Conservation (phyloP, 2,329 filamentous ascomycete genomes). For the Alternaria triticina region DNA sequence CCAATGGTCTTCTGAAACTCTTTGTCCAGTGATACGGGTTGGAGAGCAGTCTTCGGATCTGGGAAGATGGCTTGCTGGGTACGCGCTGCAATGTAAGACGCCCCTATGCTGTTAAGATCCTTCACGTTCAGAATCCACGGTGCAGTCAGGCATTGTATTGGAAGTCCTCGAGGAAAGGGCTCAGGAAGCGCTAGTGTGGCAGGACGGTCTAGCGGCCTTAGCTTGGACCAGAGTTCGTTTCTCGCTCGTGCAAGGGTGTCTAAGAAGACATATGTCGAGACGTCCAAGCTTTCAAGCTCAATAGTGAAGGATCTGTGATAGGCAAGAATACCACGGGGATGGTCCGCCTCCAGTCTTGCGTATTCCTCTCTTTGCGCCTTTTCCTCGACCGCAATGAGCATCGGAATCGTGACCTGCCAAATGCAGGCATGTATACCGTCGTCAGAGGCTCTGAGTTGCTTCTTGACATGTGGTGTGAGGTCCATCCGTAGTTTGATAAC, state of each 20-base stretch:
- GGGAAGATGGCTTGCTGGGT: conserved; percentile 28
- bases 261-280: conserved; percentile 41
- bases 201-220: conserved; percentile 31
- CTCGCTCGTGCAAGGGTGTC: conserved; percentile 45
- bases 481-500: conserved; percentile 24
- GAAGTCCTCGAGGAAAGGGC: conserved; percentile 42
- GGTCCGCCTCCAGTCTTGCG: conserved; percentile 15
- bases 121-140: conserved; percentile 14
- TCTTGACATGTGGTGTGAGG: conserved; percentile 11
- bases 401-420: conserved; percentile 29
- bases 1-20: conserved; percentile 37
- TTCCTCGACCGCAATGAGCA: conserved; percentile 31
- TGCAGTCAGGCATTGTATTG: conserved; percentile 39
- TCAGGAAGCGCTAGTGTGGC: conserved; percentile 31
- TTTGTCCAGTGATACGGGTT: conserved; percentile 25
- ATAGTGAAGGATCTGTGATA: not conserved
- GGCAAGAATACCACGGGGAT: conserved; percentile 17
- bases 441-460: conserved; percentile 10
- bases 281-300: conserved; percentile 8
- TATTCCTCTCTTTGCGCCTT: conserved; percentile 21
- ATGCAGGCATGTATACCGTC: conserved; percentile 24
- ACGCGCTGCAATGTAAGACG: conserved; percentile 38
- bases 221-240: conserved; percentile 38
- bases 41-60: conserved; percentile 20
- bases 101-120: conserved; percentile 9